phyloP scores from a whole-genome alignment of 352 stramenopile species.

The Phytophthora podocarpi region DNA sequence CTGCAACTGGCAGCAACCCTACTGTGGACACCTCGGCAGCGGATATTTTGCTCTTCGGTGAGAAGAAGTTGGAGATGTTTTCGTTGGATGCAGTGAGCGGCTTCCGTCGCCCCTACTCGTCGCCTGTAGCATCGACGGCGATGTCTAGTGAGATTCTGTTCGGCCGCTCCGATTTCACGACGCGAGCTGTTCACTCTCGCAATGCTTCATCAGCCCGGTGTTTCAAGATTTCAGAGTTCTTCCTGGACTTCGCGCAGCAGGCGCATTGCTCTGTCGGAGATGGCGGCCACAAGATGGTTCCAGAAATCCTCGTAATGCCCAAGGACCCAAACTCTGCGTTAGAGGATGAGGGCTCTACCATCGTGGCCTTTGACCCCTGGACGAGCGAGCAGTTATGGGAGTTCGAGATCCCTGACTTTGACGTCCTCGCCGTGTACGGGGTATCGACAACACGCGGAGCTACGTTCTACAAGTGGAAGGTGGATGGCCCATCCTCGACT shows the following conservation, averaged over 20 bases:
- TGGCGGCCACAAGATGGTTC: slow-evolving; percentile 34
- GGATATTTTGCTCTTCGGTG: slow-evolving; percentile 77
- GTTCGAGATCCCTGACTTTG: slow-evolving; percentile 68
- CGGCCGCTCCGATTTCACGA: slow-evolving; percentile 77
- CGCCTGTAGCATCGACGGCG: slow-evolving; percentile 14
- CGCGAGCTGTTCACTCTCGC: slow-evolving; percentile 58
- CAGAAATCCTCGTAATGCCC: slow-evolving; percentile 62
- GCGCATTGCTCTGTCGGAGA: slow-evolving; percentile 49
- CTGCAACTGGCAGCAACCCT: background rate
- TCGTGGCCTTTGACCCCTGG: slow-evolving; percentile 74
- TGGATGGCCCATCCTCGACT: slow-evolving; percentile 70
- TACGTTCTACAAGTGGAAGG: slow-evolving; percentile 77
- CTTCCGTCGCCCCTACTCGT: slow-evolving; percentile 56
- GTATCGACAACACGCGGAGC: slow-evolving; percentile 53
- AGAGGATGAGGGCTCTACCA: slow-evolving; percentile 68
- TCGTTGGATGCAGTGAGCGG: slow-evolving; percentile 68
- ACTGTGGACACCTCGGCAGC: slow-evolving; percentile 27
- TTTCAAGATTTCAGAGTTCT: slow-evolving; percentile 87
- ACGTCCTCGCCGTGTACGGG: slow-evolving; percentile 74
- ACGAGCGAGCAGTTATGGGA: slow-evolving; percentile 78
- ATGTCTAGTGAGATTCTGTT: slow-evolving; percentile 58
- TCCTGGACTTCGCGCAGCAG: slow-evolving; percentile 71
- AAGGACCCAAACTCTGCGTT: slow-evolving; percentile 55
- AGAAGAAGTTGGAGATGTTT: slow-evolving; percentile 80
- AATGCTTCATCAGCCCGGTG: slow-evolving; percentile 70